Percentiles rank a stretch among this genome's conserved stretches.
Conservation (phyloP, 2,329 filamentous ascomycete genomes). For the Claviceps pazoutovae region DNA sequence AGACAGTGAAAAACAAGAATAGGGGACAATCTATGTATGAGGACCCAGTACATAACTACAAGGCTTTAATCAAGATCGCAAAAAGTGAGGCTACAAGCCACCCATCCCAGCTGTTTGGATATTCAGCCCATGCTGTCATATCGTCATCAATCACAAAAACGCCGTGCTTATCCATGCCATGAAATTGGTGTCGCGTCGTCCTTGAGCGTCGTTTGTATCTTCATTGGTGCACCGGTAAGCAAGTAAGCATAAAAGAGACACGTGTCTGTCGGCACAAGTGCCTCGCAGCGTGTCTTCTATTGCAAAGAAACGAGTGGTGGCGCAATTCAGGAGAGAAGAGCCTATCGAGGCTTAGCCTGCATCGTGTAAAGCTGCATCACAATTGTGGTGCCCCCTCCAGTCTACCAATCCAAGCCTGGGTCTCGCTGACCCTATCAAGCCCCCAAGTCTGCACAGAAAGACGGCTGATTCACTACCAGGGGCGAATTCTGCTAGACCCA, state of each 20-base stretch:
- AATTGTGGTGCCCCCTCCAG: no score
- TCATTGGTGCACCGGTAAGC: not conserved
- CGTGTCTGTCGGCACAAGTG: no score
- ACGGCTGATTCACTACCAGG: slow-evolving; percentile 1
- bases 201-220: no score
- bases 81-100: not conserved
- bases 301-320: no score
- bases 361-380: no score
- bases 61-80: not conserved
- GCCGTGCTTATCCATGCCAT: not conserved
- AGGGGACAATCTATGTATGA: not conserved
- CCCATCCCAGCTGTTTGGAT: not conserved
- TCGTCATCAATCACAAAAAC: not conserved
- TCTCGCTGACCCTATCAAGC: not conserved
- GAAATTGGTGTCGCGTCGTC: not conserved
- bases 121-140: not conserved
- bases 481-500: slow-evolving; percentile 2
- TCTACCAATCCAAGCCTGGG: no score
- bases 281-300: no score
- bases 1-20: not conserved
- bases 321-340: no score
- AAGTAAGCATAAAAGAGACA: not conserved
- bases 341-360: no score
- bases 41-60: no score
- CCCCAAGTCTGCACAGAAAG: not conserved